Base-by-base conservation (phyloP, 179 eudicot genomes). In the Amaranthus tricolor region DNA sequence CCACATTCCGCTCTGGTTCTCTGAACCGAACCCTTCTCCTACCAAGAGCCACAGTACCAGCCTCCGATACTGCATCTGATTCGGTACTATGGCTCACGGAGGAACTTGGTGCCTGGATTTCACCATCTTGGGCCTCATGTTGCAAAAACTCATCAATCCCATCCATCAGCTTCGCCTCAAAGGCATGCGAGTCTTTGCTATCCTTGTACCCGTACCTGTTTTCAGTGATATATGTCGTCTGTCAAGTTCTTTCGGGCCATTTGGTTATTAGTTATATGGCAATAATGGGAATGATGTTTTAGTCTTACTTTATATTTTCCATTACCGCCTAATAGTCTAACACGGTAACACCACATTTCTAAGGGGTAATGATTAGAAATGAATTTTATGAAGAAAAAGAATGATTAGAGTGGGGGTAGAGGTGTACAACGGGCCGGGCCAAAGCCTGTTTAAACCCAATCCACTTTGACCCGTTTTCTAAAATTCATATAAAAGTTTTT, bases 151-250 rank as follows among this genome's bases (percentile, higher is more conserved):
- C 84, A 6, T 61, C 81, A 21, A 78, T 71, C 75, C 78, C 72
- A 9, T 80, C 81, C 9, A 80, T 63, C 66, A 83, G 72, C 48
- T 81, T 66, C 11, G 76, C 74, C 70, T 83, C 88, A 3, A 82
- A 82, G 20, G 78, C 78, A 21, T 74, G 75, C 13, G 74, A 47
- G 72, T 82, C 84, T 24, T 66, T 73, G 14, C 60, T 44, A 68
- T 85, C 86, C 75, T 78, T 85, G 75, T 82, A 82, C 45, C 85
- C 87, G 11, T 84, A 82, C 83, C 87, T 84, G 82, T 61, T 11
- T 20, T 68, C 59, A 71, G 67, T 31, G 45, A 60, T 55, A 21
- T 63, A 5, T 16, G 17, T 5, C 58, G 6, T 20, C 40, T 24
- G 16, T 24, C 47, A 62, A 62, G 66, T 40, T 62, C 14, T 9